phyloP scores from a whole-genome alignment of 805 yeast species.

The Candida ascalaphidarum region DNA sequence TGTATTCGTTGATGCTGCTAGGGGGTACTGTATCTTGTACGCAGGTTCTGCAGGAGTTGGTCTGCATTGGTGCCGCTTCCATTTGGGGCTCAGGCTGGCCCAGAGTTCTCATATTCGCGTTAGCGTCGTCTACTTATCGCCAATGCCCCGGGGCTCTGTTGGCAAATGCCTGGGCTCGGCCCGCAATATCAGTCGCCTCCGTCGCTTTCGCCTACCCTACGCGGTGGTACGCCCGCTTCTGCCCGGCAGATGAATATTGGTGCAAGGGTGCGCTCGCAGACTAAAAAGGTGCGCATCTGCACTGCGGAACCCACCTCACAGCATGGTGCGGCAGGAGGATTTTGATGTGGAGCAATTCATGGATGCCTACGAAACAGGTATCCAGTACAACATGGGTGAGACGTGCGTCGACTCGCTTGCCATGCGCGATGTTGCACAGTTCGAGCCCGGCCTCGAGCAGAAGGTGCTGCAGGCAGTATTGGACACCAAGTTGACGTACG shows the following conservation, averaged over 20 bases:
- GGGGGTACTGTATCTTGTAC: too few species aligned
- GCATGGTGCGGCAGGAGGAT: constrained; percentile 35
- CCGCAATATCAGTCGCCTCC: too few species aligned
- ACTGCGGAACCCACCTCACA: not conserved
- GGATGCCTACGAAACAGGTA: constrained; percentile 38
- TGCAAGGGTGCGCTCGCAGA: not conserved
- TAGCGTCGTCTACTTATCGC: too few species aligned
- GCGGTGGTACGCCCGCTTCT: too few species aligned
- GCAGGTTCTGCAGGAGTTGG: too few species aligned
- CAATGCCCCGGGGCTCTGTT: too few species aligned
- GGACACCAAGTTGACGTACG: constrained; percentile 29
- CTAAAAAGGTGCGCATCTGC: not conserved
- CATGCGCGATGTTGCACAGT: constrained; percentile 28
- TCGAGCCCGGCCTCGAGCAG: too few species aligned
- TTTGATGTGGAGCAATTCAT: constrained; percentile 48
- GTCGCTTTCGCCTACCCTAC: not conserved
- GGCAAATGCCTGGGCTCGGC: too few species aligned
- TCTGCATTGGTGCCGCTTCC: too few species aligned
- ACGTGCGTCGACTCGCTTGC: constrained; percentile 42
- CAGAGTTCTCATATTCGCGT: too few species aligned
- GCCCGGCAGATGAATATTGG: too few species aligned
- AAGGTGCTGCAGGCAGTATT: not conserved
- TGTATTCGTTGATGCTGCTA: constrained; percentile 2
- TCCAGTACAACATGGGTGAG: constrained; percentile 39
- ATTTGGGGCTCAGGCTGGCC: too few species aligned